Conservation (phyloP, 805 yeast species). For the Yarrowia osloensis region DNA sequence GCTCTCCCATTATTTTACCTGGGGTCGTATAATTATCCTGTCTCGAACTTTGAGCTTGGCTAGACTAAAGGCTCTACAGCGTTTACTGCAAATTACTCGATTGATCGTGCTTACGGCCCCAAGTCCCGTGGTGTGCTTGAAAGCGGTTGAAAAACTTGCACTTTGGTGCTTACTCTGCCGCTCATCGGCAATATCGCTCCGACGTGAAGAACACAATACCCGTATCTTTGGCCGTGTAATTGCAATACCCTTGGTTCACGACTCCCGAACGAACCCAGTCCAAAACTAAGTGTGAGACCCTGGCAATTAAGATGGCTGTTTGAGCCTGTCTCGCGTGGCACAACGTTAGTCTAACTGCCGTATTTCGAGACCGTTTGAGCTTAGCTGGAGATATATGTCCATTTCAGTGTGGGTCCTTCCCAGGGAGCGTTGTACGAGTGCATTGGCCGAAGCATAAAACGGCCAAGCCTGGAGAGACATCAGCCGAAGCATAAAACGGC, state of each 20-base stretch:
- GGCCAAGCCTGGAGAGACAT: not conserved
- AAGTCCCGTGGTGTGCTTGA: not conserved
- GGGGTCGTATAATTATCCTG: not conserved
- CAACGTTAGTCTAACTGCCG: slow-evolving; percentile 10
- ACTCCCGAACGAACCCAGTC: not conserved
- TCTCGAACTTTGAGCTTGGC: not conserved
- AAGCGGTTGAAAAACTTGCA: not conserved
- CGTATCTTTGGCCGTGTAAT: no score
- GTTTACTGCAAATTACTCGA: not conserved
- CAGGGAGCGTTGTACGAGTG: slow-evolving; percentile 1
- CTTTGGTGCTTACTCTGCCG: not conserved
- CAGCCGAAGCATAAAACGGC: not conserved
- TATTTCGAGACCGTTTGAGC: slow-evolving; percentile 16
- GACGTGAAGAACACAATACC: no score
- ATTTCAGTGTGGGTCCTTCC: not conserved
- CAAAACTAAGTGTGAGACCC: not conserved
- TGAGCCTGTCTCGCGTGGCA: not conserved
- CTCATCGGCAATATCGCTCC: not conserved
- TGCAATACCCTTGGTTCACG: no score
- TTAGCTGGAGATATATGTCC: not conserved
- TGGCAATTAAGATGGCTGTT: not conserved
- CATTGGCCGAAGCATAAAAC: not conserved
- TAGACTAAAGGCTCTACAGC: not conserved
- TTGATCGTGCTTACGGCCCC: not conserved
- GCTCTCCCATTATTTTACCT: not conserved